These are phyloP conservation scores for Wickerhamomyces subpelliculosus DNA, from an alignment of 805 yeast species.

Conservation along the genomic window DNA sequence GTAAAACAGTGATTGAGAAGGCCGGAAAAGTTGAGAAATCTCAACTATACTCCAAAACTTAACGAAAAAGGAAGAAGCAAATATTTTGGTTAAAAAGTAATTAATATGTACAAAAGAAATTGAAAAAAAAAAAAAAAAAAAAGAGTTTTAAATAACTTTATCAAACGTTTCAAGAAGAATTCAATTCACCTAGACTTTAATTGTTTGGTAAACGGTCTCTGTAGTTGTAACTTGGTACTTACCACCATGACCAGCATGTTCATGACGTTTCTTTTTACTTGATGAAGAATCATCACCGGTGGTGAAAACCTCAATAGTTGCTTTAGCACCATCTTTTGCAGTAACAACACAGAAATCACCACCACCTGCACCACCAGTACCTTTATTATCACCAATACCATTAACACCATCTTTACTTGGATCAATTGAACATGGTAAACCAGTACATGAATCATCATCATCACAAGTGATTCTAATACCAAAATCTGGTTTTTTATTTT, in stretches of 20 bases:
- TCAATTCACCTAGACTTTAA: conserved; percentile 1
- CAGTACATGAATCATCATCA: conserved; percentile 59
- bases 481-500: conserved; percentile 48
- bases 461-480: conserved; percentile 75
- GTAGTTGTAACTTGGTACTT: conserved; percentile 4
- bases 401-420: conserved; percentile 60
- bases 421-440: conserved; percentile 77
- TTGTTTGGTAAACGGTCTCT: conserved; percentile 6
- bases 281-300: conserved; percentile 2
- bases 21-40: too few species aligned
- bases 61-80: too few species aligned
- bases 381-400: conserved; percentile 34
- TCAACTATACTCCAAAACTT: too few species aligned
- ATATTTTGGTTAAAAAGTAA: too few species aligned
- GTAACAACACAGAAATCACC: conserved; percentile 84
- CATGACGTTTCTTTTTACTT: conserved; percentile 9
- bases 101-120: too few species aligned
- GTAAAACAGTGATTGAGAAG: too few species aligned
- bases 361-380: conserved; percentile 50
- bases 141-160: too few species aligned
- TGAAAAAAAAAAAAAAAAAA: too few species aligned
- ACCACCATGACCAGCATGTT: conserved; percentile 6
- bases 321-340: conserved; percentile 54
- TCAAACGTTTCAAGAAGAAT: too few species aligned
- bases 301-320: conserved; percentile 66